Conservation (phyloP, 306 rosid species). For the Senna tora region DNA sequence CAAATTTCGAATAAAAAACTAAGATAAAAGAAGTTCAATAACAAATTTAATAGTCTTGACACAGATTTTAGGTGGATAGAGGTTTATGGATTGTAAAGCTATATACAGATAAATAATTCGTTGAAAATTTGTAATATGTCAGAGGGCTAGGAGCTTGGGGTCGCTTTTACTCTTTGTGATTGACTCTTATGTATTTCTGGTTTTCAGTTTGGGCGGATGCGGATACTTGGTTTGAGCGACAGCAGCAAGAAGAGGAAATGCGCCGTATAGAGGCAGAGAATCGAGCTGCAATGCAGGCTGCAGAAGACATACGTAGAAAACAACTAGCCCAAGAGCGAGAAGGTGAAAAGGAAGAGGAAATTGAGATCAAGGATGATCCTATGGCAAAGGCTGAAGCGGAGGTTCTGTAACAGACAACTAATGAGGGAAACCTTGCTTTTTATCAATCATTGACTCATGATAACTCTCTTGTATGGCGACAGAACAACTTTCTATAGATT, state of each 20-base stretch:
- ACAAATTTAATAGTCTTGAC: no score
- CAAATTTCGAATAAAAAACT: no score
- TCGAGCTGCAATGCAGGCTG: constrained; percentile 83
- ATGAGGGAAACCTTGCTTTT: constrained; percentile 28
- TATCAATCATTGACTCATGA: constrained; percentile 5
- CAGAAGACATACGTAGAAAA: constrained; percentile 85
- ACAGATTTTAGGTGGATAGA: not conserved
- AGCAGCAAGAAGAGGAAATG: constrained; percentile 98
- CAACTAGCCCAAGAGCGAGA: constrained; percentile 72
- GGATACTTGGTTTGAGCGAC: constrained; percentile 97
- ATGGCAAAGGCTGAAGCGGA: constrained; percentile 90
- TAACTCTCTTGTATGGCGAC: constrained; percentile 17
- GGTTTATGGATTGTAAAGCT: constrained; percentile 9
- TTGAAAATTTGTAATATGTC: not conserved
- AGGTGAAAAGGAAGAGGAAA: constrained; percentile 85
- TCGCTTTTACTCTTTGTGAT: not conserved
- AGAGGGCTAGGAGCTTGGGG: not conserved
- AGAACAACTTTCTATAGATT: constrained; percentile 18
- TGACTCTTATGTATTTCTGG: constrained; percentile 16
- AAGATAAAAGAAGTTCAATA: no score
- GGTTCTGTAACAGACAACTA: constrained; percentile 49
- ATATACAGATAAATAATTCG: not conserved
- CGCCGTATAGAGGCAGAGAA: constrained; percentile 77
- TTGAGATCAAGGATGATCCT: constrained; percentile 65
- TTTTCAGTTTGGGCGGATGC: constrained; percentile 96